phyloP scores from a whole-genome alignment of 805 yeast genomes.

The Priceomyces fermenticarens region DNA sequence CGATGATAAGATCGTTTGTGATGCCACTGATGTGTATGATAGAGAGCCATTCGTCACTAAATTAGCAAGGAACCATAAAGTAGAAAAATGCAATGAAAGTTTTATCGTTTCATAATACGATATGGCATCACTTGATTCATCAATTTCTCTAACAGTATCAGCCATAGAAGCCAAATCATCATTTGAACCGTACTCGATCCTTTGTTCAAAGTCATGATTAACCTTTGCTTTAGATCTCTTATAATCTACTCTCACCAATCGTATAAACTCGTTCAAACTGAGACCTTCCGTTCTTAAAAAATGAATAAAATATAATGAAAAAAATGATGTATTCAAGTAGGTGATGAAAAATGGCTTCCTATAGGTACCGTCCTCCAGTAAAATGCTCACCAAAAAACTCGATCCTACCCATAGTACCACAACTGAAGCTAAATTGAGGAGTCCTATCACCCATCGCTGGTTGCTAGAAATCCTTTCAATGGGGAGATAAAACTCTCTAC shows the following conservation, averaged over 20 bases:
- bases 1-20: conserved; percentile 89
- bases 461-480: conserved; percentile 21
- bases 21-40: conserved; percentile 86
- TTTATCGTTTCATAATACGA: conserved; percentile 62
- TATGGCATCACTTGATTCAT: conserved; percentile 18
- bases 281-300: conserved; percentile 33
- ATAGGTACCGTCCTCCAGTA: conserved; percentile 67
- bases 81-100: conserved; percentile 76
- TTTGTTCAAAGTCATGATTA: conserved; percentile 22
- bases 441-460: conserved; percentile 73
- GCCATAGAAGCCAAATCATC: conserved; percentile 14
- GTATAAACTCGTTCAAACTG: conserved; percentile 19
- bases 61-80: conserved; percentile 89
- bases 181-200: conserved; percentile 21
- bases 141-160: conserved; percentile 5
- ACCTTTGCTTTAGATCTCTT: conserved; percentile 7
- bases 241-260: conserved; percentile 21
- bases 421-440: conserved; percentile 68
- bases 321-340: conserved; percentile 84
- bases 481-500: conserved; percentile 17
- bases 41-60: conserved; percentile 84
- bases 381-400: conserved; percentile 76
- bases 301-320: conserved; percentile 73
- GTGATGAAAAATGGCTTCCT: conserved; percentile 92
- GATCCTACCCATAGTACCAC: conserved; percentile 89